phyloP scores from a whole-genome alignment of 805 yeast species.

The Wickerhamomyces chambardii region DNA sequence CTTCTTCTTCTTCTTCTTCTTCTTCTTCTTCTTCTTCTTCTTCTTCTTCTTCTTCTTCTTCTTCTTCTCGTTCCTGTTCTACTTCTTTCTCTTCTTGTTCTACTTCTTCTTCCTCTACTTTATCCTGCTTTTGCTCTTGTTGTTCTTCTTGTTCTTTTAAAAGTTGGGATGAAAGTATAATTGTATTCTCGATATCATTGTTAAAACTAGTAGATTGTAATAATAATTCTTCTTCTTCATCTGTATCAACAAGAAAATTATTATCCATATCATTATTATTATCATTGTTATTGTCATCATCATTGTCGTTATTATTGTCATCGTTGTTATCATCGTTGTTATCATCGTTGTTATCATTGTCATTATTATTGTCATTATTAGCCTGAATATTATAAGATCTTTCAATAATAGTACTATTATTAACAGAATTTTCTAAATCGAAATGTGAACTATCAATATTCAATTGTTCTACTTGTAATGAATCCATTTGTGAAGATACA shows the following conservation, averaged over 20 bases:
- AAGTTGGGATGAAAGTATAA: not conserved
- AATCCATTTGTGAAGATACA: too few species aligned
- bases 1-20: not conserved
- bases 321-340: too few species aligned
- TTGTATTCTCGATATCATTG: too few species aligned
- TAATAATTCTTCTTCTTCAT: conserved; percentile 1
- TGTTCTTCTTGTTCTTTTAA: not conserved
- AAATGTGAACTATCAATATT: too few species aligned
- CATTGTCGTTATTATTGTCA: too few species aligned
- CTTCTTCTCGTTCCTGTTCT: not conserved
- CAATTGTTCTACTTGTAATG: too few species aligned
- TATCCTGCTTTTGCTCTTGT: not conserved
- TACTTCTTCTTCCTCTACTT: not conserved
- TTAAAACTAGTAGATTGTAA: not conserved
- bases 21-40: conserved; percentile 2
- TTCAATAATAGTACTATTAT: too few species aligned
- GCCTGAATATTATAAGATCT: too few species aligned
- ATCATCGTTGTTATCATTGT: too few species aligned
- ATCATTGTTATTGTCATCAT: too few species aligned
- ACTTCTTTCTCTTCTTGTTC: not conserved
- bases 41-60: conserved; percentile 1
- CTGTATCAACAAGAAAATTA: conserved; percentile 2
- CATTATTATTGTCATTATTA: too few species aligned
- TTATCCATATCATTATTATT: conserved; percentile 3
- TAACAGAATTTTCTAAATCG: too few species aligned